These are phyloP conservation scores for Tremella mesenterica DNA, from an alignment of 768 basidiomycete genomes.

Conservation along the genomic window DNA sequence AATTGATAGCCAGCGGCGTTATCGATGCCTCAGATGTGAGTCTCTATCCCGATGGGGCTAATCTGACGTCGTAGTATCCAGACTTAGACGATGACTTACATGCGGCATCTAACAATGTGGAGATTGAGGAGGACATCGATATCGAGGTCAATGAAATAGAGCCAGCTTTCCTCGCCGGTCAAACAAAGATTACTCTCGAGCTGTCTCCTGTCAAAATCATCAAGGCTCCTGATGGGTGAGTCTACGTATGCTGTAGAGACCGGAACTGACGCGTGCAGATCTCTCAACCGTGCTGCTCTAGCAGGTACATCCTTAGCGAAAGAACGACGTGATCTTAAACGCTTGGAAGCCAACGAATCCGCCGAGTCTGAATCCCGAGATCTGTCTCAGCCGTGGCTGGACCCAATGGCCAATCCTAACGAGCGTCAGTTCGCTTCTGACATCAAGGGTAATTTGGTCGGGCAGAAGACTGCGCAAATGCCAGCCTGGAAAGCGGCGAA, in stretches of 20 bases:
- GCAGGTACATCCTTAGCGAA: slow-evolving; percentile 89
- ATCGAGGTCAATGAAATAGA: slow-evolving; percentile 96
- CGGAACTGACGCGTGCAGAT: slow-evolving; percentile 38
- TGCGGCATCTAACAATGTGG: slow-evolving; percentile 51
- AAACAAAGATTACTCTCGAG: slow-evolving; percentile 90
- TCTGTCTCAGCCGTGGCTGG: slow-evolving; percentile 92
- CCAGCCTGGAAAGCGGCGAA: slow-evolving; percentile 86
- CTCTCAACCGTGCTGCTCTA: slow-evolving; percentile 87
- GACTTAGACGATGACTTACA: slow-evolving; percentile 43
- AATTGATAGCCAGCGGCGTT: slow-evolving; percentile 90
- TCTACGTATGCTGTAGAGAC: background rate
- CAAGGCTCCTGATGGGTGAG: slow-evolving; percentile 84
- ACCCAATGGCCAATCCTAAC: slow-evolving; percentile 84
- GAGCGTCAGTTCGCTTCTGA: slow-evolving; percentile 93
- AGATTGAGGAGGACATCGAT: slow-evolving; percentile 92
- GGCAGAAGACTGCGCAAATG: slow-evolving; percentile 63
- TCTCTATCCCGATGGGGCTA: background rate
- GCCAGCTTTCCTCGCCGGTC: slow-evolving; percentile 88
- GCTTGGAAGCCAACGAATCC: slow-evolving; percentile 87
- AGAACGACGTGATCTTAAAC: slow-evolving; percentile 85
- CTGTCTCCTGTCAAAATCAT: slow-evolving; percentile 96
- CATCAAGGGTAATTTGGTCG: slow-evolving; percentile 58
- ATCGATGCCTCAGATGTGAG: slow-evolving; percentile 74
- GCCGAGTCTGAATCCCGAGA: slow-evolving; percentile 91
- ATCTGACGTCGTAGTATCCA: slow-evolving; percentile 28